Base-by-base conservation (phyloP, 306 rosid species). In the Vigna unguiculata region DNA sequence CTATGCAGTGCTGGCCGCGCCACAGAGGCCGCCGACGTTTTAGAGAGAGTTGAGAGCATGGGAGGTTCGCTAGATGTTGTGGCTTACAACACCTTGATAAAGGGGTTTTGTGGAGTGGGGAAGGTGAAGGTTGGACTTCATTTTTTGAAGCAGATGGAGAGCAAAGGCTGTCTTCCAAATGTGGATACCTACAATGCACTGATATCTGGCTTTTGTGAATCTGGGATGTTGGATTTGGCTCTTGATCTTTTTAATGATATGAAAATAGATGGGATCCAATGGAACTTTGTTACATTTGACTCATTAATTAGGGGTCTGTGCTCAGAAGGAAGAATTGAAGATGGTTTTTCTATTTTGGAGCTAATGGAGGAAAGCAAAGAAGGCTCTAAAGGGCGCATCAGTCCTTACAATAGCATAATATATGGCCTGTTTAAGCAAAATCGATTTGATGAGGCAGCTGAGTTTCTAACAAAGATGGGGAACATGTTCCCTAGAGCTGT, bases 71-170 rank as follows among this genome's bases (percentile, higher is more conserved):
- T 87, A 4, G 97, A 92, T 81, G 87, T 75, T 62, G 89, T 90
- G 51, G 91, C 92, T 64, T 88, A 92, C 85, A 92, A 92, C 75
- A 88, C 97, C 69, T 62, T 92, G 80, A 74, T 90, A 75, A 88
- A 78, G 73, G 97, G 96, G 19, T 87, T 87, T 76, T 84, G 91
- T 86, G 61, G 67, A 52, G 71, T 8, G 15, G 88, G 96, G n/a
- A 88, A 90, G 55, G 85, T 69, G 28, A 92, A 85, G 83, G 83
- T 87, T 36, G 92, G 92, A 61, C 82, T 59, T 85, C 81, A 83
- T 78, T 86, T 90, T 72, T 38, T 92, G 69, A 90, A 84, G 81
- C 86, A 88, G 71, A 92, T 92, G 90, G 97, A 90, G 85, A 83
- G 25, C n/a, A 92, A 80, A 79, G 97, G 96, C 4, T 76, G 84